Base-by-base conservation (phyloP, 2,329 filamentous ascomycete genomes). In the Fusarium sp. region DNA sequence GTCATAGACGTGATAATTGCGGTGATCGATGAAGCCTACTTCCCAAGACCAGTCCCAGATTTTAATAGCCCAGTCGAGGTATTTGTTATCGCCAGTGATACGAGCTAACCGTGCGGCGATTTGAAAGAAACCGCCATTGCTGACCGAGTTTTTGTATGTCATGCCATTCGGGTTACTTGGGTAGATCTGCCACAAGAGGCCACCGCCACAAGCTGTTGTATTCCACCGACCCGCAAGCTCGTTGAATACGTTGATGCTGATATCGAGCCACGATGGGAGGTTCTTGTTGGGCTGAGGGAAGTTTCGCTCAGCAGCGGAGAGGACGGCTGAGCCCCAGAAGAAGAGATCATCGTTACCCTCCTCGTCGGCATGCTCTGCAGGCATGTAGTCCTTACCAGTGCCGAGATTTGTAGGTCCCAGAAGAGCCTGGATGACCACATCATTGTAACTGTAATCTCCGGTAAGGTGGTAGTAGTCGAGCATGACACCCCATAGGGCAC, bases 111-210 rank as follows among this genome's bases (percentile, higher is more conserved):
- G 91, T 2, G 94, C 93, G 8, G 92, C 91, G 18, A 97, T 86
- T 77, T 95, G 92, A 81, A 97, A 95, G 79, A 96, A 90, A n/a
- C 90, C 91, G 45, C 93, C 93, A 80, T 96, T 96, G 69, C 91
- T 91, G 74, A 95, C 89, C 10, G 90, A 87, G 83, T 95, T 95
- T 82, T 95, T 96, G 87, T 97, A 96, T 77, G 90, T 87, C 79
- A 94, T 91, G 19, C 94, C 94, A 69, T 90, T 90, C 51, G 84
- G 83, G 79, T 97, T 95, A 75, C 88, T 89, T 3, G 87, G 83
- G 79, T 91, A 95, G 73, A 97, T 94, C 83, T 97, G 94, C 93
- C 93, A 95, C 63, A 89, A 86, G 51, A 96, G 83, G 9, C 94
- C 94, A 67, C 94, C 94, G 31, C 85, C 86, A 77, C 94, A 97